Evolutionary conservation across 345 rosid species (phyloP).

Genomic region (Boechera divaricarpa): DNA sequence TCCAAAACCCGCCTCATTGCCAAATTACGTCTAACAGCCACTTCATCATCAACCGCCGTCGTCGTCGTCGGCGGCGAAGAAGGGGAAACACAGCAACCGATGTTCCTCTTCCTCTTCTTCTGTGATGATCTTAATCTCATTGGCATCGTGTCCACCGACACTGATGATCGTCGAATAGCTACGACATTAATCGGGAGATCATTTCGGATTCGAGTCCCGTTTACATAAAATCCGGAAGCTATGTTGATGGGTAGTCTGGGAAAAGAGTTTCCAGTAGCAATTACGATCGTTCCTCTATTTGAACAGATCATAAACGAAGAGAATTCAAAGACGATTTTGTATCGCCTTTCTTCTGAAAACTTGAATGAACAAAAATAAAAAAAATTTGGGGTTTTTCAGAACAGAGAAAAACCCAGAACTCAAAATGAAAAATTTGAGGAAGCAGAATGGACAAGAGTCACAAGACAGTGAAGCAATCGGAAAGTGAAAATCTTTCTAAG

Average conservation of each 20-base stretch:
- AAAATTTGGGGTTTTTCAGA: conserved; percentile 33
- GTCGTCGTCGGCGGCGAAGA: not conserved
- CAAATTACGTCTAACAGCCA: conserved; percentile 57
- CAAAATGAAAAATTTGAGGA: not conserved
- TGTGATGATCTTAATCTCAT: conserved; percentile 36
- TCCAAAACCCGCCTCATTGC: conserved; percentile 67
- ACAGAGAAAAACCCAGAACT: not conserved
- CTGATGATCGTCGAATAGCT: conserved; percentile 22
- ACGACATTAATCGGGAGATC: not conserved
- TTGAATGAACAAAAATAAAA: not conserved
- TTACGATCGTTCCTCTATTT: conserved; percentile 28
- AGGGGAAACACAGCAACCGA: conserved; percentile 20
- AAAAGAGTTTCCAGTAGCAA: conserved; percentile 29
- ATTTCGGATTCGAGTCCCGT: not conserved
- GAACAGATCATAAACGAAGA: conserved; percentile 47
- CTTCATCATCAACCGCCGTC: conserved; percentile 58
- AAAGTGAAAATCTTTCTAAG: not conserved
- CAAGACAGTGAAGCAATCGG: conserved; percentile 8
- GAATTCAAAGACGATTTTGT: conserved; percentile 24
- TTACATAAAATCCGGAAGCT: conserved; percentile 11
- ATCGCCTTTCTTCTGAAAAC: conserved; percentile 24
- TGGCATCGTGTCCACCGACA: conserved; percentile 41
- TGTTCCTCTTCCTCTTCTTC: conserved; percentile 45
- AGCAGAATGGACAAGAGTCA: not conserved
- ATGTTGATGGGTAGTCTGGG: conserved; percentile 2